These are phyloP conservation scores for Dendryphion nanum DNA, from an alignment of 2,329 filamentous ascomycete genomes.

Conservation along the genomic window DNA sequence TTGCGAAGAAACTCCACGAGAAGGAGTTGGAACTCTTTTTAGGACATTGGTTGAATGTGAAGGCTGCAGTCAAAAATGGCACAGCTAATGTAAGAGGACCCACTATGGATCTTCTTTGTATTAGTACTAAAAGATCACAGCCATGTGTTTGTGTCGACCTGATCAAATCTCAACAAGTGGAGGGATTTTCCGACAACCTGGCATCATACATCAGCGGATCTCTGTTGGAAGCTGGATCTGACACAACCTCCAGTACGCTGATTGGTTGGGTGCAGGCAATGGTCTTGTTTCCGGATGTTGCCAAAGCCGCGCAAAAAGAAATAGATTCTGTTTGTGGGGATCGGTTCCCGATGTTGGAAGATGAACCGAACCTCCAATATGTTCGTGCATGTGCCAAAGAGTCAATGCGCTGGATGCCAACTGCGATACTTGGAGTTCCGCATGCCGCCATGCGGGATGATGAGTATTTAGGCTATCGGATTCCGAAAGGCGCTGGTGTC, in stretches of 20 bases:
- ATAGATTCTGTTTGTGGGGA: background rate
- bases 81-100: conserved; percentile 8
- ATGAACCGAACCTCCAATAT: conserved; percentile 22
- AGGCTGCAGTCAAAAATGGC: conserved; percentile 6
- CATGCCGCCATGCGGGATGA: conserved; percentile 27
- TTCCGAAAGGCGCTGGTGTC: conserved; percentile 39
- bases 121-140: background rate
- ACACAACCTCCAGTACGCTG: background rate
- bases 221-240: background rate
- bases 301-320: background rate
- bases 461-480: conserved; percentile 32
- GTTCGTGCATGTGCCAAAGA: conserved; percentile 30
- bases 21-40: conserved; percentile 34
- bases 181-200: background rate
- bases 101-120: background rate
- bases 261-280: background rate
- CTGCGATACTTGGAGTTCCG: conserved; percentile 18
- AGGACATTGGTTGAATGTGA: conserved; percentile 9
- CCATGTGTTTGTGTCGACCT: background rate
- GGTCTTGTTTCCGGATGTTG: background rate
- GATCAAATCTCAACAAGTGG: background rate
- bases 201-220: background rate
- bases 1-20: conserved; percentile 44
- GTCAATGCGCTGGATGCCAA: conserved; percentile 31
- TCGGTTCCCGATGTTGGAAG: conserved; percentile 28